A percentile compares a stretch with the other conserved stretches of the same genome.
Evolutionary conservation across 2,329 filamentous ascomycete species (phyloP).

Genomic region (Xylariomycetidae sp.): DNA sequence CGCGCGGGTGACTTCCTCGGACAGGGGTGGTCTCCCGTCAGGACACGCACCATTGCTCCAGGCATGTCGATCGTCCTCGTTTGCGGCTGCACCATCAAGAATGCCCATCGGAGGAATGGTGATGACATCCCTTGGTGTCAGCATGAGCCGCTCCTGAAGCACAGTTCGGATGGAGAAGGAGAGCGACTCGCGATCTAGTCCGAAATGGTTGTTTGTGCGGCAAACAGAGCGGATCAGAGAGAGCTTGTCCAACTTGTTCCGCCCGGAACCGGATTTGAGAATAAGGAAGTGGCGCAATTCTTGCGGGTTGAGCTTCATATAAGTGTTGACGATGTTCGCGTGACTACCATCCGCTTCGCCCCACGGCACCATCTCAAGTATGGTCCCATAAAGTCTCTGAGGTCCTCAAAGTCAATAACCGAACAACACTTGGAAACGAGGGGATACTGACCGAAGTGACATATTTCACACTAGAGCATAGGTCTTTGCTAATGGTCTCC

Average conservation of each 20-base stretch:
- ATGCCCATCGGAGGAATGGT: slow-evolving; percentile 20
- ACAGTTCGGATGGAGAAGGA: slow-evolving; percentile 21
- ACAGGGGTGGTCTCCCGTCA: slow-evolving; percentile 18
- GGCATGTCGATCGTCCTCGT: slow-evolving; percentile 6
- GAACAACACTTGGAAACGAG: no score
- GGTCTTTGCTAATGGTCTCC: slow-evolving; percentile 21
- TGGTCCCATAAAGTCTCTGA: no score
- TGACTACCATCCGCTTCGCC: slow-evolving; percentile 23
- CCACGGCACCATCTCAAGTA: slow-evolving; percentile 24
- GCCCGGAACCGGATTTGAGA: slow-evolving; percentile 40
- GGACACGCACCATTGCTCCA: slow-evolving; percentile 19
- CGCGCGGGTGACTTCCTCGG: slow-evolving; percentile 8
- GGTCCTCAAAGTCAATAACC: no score
- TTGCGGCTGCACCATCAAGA: slow-evolving; percentile 19
- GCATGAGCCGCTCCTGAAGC: slow-evolving; percentile 21
- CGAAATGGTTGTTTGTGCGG: no score
- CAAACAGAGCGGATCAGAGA: no score
- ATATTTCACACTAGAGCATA: no score
- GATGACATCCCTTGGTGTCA: slow-evolving; percentile 8
- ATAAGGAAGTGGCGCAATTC: slow-evolving; percentile 47
- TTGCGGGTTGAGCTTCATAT: slow-evolving; percentile 45
- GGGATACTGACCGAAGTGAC: no score
- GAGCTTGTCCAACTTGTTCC: slow-evolving; percentile 38
- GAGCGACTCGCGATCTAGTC: slow-evolving; percentile 29
- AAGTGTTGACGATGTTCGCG: slow-evolving; percentile 29